Conservation (phyloP, 2,329 filamentous ascomycete genomes). For the Penicillium occitanis region DNA sequence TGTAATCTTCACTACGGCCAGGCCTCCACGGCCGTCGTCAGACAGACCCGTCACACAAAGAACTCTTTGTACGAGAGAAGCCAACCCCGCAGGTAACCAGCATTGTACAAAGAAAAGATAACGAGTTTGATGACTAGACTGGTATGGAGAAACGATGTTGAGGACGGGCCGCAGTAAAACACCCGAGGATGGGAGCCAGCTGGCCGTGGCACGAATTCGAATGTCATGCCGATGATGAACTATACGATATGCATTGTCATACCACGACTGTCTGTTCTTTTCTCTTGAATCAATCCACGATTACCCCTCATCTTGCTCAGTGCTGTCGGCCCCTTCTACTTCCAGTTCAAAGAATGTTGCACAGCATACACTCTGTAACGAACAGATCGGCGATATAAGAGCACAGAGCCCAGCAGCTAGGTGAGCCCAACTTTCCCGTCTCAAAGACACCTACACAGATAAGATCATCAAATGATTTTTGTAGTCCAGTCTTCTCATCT, state of each 20-base stretch:
- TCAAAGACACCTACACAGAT: background rate
- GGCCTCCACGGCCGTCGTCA: background rate
- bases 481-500: background rate
- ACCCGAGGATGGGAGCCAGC: background rate
- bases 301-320: background rate
- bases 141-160: background rate
- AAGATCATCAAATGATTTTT: background rate
- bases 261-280: background rate
- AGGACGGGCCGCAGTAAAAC: background rate
- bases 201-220: background rate
- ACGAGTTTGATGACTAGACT: no score
- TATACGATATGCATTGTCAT: background rate
- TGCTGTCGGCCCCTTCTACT: background rate
- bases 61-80: background rate
- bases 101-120: no score
- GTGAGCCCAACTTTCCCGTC: background rate
- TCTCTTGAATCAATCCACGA: background rate
- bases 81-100: background rate
- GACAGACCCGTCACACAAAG: background rate
- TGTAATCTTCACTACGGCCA: background rate
- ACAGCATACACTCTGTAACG: background rate
- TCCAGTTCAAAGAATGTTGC: background rate
- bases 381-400: background rate
- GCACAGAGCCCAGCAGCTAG: background rate
- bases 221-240: background rate